Conservation (phyloP, 2,329 filamentous ascomycete genomes). For the Fusarium drepaniforme region DNA sequence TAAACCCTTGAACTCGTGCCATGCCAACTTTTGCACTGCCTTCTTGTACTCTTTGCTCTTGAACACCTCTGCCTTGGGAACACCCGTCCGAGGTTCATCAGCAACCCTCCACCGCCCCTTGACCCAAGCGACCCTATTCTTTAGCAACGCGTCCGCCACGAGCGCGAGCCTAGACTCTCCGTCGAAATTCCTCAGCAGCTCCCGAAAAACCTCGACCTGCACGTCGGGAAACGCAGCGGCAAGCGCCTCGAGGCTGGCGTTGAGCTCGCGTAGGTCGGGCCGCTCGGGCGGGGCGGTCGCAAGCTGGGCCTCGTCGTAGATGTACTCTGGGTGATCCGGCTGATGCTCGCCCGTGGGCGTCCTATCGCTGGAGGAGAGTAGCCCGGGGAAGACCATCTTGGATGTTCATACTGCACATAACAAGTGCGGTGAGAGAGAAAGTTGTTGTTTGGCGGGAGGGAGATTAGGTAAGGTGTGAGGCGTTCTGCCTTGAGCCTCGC, state of each 20-base stretch:
- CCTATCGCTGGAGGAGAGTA: slow-evolving; percentile 59
- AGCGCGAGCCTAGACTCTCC: slow-evolving; percentile 82
- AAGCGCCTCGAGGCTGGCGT: slow-evolving; percentile 75
- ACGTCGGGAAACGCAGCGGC: slow-evolving; percentile 82
- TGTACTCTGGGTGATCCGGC: slow-evolving; percentile 54
- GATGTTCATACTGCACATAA: slow-evolving; percentile 49
- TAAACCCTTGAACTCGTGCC: slow-evolving; percentile 81
- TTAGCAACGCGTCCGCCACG: slow-evolving; percentile 81
- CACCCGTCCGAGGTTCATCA: slow-evolving; percentile 50
- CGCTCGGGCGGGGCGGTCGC: slow-evolving; percentile 61
- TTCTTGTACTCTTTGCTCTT: slow-evolving; percentile 75
- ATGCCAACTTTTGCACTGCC: slow-evolving; percentile 76
- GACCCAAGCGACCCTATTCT: slow-evolving; percentile 77
- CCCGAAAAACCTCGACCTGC: slow-evolving; percentile 85
- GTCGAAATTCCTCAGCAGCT: slow-evolving; percentile 81
- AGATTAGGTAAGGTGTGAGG: slow-evolving; percentile 14
- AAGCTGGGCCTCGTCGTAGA: slow-evolving; percentile 69
- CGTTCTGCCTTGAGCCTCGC: slow-evolving; percentile 18
- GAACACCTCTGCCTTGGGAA: slow-evolving; percentile 75
- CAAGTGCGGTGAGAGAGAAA: not conserved
- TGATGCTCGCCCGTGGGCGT: slow-evolving; percentile 39
- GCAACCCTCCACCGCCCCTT: slow-evolving; percentile 73
- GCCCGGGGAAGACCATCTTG: slow-evolving; percentile 63
- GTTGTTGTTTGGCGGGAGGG: not conserved
- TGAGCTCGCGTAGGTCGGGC: slow-evolving; percentile 76